Base-by-base conservation (phyloP, 2,329 filamentous ascomycete genomes). In the Diaporthe ilicicola region DNA sequence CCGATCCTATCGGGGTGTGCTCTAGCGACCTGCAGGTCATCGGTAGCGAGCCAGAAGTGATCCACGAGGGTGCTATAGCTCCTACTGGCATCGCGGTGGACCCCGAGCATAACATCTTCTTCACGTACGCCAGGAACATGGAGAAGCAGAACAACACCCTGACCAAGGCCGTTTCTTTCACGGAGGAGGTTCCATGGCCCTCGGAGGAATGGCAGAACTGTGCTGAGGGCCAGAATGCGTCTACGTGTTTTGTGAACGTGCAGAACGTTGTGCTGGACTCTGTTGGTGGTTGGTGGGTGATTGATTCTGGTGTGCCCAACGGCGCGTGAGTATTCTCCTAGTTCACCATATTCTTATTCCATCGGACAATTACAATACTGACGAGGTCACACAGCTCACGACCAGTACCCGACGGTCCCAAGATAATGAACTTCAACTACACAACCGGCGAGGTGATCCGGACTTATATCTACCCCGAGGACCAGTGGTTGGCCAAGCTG, bases 161-260 rank as follows among this genome's bases (percentile, higher is more conserved):
- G 37, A 59, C 55, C 3, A 59, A 59, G 24, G 37, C 55, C 17
- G 29, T 24, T 0, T 59, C 55, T 9, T 44, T 59, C 55, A 44
- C 22, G 0, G 24, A 44, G 1, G 55, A 59, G 55, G 2, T 44
- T 13, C 37, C 55, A 59, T 59, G 55, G 55, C 55, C 55, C 6
- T 59, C 55, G 17, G 55, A 59, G 24, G 37, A 59, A 7, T 59
- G 55, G 55, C 55, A 59, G 55, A 44, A 44, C 17, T 59, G 55
- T n/a, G 17, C 22, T 19, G 55, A 59, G 17, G 37, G 55, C 7
- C 55, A 44, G 15, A 59, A 59, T 2, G 55, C 37, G 3, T 59
- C 55, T 13, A 59, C 55, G 4, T 59, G 55, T 29, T 59, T 59
- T 13, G 24, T 59, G 1, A 59, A 59, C 17, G 55, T 59, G 24